Base-by-base conservation (phyloP, 805 yeast species). In the Schizosaccharomyces octosporus region DNA sequence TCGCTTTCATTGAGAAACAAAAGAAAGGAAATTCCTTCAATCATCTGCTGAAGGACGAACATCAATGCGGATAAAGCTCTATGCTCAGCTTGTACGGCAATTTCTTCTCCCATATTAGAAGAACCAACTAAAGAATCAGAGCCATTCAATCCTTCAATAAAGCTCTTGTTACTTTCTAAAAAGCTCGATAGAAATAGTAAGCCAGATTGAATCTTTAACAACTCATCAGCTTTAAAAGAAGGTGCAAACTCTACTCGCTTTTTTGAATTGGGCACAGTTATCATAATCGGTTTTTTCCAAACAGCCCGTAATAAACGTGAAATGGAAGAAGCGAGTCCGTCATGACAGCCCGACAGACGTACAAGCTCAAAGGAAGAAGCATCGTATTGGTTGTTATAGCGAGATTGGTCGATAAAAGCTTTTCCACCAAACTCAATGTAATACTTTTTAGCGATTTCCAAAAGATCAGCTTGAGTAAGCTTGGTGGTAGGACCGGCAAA, bases 1-100 rank as follows among this genome's bases (percentile, higher is more conserved):
- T 69, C 70, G 68, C 88, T 95, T 66, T 87, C 94, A 64, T 83
- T 76, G 63, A 93, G 74, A 7, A 90, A 85, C 72, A 84, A 79
- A 64, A 93, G 74, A 69, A 93, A 93, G 1, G 97, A 87, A 41
- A 90, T 75, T 0, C 95, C 95, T 72, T 93, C 97, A 66, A 87
- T 86, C 71, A 87, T 81, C 5, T 87, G 81, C 62, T 79, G 80
- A 62, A 89, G 77, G 9, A 89, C 78, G 67, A 85, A 82, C 57
- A 86, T 75, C 48, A 93, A 73, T 0, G 96, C 81, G 32, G 82
- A 81, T 65, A 90, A 79, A 5, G 95, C 95, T 67, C 87, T 82
- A 67, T 87, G 88, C 69, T 93, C 98, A 0, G 95, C 95, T 71
- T 93, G 89, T 59, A 68, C 61, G 17, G 72, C 68, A 5, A 69